phyloP scores from a whole-genome alignment of 2,329 filamentous ascomycete species.

The Teratosphaeria pseudoeucalypti region DNA sequence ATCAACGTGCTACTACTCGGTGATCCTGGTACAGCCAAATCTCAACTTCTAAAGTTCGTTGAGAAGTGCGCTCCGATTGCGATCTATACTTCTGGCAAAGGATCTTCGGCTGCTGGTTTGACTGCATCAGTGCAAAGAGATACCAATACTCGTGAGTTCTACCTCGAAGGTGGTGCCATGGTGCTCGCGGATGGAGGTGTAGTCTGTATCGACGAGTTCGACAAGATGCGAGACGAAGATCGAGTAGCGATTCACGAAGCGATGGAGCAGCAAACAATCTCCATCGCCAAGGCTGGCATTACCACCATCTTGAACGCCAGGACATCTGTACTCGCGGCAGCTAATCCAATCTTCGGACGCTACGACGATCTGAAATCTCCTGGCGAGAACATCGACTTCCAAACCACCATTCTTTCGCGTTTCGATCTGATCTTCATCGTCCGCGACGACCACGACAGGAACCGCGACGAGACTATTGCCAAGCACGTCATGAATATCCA shows the following conservation, averaged over 20 bases:
- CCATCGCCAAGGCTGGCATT: conserved; percentile 96
- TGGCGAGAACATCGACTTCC: conserved; percentile 98
- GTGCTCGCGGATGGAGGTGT: conserved; percentile 93
- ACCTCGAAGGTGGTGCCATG: conserved; percentile 96
- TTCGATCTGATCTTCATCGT: conserved; percentile 99
- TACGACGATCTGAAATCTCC: conserved; percentile 98
- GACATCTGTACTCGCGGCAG: conserved; percentile 88
- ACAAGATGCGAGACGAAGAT: conserved; percentile 99
- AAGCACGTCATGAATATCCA: conserved; percentile 96
- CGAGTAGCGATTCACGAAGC: conserved; percentile 97
- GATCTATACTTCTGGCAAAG: conserved; percentile 97
- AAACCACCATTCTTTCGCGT: conserved; percentile 93
- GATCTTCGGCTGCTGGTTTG: conserved; percentile 91
- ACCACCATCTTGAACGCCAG: conserved; percentile 95
- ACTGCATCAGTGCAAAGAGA: conserved; percentile 95
- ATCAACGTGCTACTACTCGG: conserved; percentile 95
- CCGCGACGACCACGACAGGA: conserved; percentile 82
- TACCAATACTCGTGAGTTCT: conserved; percentile 85
- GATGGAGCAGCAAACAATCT: conserved; percentile 99
- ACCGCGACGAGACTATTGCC: conserved; percentile 84
- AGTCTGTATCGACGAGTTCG: conserved; percentile 97
- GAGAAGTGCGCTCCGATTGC: conserved; percentile 93
- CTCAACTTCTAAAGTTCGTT: conserved; percentile 92
- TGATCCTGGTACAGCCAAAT: conserved; percentile 97
- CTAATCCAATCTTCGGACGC: conserved; percentile 93